phyloP scores from a whole-genome alignment of 2,329 filamentous ascomycete species.

The Colletotrichum shisoi region DNA sequence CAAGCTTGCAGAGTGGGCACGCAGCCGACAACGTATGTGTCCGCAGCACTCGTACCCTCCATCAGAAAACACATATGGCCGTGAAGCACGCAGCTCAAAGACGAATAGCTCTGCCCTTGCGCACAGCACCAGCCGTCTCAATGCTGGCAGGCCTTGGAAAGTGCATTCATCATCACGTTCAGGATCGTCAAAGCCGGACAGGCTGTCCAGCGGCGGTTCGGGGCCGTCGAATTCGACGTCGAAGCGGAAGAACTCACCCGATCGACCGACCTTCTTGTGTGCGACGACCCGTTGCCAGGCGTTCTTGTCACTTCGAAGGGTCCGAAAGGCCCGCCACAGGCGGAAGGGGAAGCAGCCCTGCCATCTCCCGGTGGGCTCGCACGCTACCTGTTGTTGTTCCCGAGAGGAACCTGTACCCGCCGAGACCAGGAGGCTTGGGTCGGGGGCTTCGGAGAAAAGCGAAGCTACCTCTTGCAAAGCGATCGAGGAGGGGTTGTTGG shows the following conservation, averaged over 20 bases:
- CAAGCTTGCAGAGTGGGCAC: conserved; percentile 4
- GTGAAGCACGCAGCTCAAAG: conserved; percentile 9
- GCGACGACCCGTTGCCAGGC: conserved; percentile 37
- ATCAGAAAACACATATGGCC: conserved; percentile 9
- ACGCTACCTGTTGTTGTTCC: too few relatives aligned
- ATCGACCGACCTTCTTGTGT: conserved; percentile 29
- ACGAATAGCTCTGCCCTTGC: conserved; percentile 15
- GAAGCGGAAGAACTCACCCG: conserved; percentile 24
- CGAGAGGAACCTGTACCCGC: conserved; percentile 38
- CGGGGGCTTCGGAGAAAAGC: conserved; percentile 25
- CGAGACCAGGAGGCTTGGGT: conserved; percentile 41
- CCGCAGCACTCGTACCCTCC: conserved; percentile 2
- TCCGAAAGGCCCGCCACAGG: conserved; percentile 26
- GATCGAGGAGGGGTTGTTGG: conserved; percentile 41
- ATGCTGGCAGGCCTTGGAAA: conserved; percentile 7
- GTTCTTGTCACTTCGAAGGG: conserved; percentile 20
- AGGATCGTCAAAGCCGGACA: conserved; percentile 13
- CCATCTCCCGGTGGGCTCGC: not conserved
- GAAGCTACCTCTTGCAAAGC: conserved; percentile 39
- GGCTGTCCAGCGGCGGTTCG: conserved; percentile 8
- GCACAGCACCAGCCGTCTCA: not conserved
- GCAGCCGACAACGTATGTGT: conserved; percentile 7
- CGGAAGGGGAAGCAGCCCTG: conserved; percentile 2
- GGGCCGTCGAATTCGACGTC: conserved; percentile 9
- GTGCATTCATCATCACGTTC: conserved; percentile 5